Conservation (phyloP, 208 protist genomes). For the Phytomonas francai region DNA sequence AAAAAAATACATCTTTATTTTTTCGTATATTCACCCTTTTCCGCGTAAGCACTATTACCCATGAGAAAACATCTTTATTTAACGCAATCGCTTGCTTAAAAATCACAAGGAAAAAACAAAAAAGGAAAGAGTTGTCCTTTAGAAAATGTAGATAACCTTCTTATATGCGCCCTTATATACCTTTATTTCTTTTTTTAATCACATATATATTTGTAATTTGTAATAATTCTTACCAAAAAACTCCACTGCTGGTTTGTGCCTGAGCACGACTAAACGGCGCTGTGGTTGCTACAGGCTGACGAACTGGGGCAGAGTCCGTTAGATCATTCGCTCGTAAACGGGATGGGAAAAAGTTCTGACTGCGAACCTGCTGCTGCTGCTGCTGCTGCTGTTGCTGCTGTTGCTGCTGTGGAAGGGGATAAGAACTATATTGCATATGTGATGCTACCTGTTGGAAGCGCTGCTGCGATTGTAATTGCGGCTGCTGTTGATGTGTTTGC, state of each 20-base stretch:
- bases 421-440: conserved; percentile 48
- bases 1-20: no score
- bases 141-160: conserved; percentile 4
- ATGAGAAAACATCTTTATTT: conserved; percentile 3
- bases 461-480: conserved; percentile 2
- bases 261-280: conserved; percentile 25
- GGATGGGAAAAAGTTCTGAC: conserved; percentile 13
- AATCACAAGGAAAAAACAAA: conserved; percentile 5
- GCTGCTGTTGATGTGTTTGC: conserved; percentile 6
- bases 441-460: conserved; percentile 1
- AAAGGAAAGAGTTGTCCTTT: conserved; percentile 11
- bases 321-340: conserved; percentile 18
- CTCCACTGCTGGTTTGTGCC: conserved; percentile 23
- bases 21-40: no score
- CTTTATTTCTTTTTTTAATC: conserved; percentile 2
- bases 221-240: conserved; percentile 32
- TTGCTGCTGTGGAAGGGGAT: conserved; percentile 18
- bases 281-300: conserved; percentile 10
- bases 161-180: conserved; percentile 7
- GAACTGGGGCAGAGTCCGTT: conserved; percentile 14
- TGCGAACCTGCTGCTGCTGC: conserved; percentile 14
- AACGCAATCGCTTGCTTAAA: background rate
- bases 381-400: conserved; percentile 12
- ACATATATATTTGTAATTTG: conserved; percentile 12
- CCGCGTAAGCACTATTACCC: no score